Percentiles rank a stretch among this genome's conserved stretches.
Evolutionary conservation across 495 filamentous ascomycete genomes (phyloP).

Genomic region (Xeromyces bisporus): DNA sequence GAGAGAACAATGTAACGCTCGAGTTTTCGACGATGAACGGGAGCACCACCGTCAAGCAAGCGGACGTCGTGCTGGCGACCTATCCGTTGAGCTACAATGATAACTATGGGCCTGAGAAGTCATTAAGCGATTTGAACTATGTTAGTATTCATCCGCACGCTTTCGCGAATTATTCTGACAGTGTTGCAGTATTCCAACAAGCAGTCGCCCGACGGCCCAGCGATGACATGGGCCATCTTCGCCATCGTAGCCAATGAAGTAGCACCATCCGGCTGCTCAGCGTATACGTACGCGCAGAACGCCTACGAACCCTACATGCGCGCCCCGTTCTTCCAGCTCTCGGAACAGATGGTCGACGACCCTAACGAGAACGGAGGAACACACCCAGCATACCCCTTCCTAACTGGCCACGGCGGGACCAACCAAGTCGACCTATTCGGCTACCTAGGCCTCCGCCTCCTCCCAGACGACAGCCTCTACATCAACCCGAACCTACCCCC

Average conservation of each 20-base stretch:
- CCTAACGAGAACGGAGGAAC: slow-evolving; percentile 46
- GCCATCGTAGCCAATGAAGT: slow-evolving; percentile 41
- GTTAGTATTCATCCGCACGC: slow-evolving; percentile 11
- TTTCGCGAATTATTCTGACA: not conserved
- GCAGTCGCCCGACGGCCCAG: slow-evolving; percentile 44
- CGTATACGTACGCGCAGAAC: slow-evolving; percentile 46
- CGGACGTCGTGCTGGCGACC: slow-evolving; percentile 44
- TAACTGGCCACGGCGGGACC: slow-evolving; percentile 49
- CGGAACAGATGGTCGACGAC: slow-evolving; percentile 57
- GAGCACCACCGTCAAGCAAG: slow-evolving; percentile 44
- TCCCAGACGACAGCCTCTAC: slow-evolving; percentile 33
- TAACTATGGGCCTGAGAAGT: slow-evolving; percentile 34
- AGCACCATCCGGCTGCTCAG: slow-evolving; percentile 42
- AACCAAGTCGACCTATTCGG: slow-evolving; percentile 46
- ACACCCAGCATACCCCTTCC: slow-evolving; percentile 47
- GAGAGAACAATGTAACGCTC: slow-evolving; percentile 45
- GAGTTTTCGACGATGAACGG: slow-evolving; percentile 57
- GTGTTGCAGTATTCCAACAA: slow-evolving; percentile 37
- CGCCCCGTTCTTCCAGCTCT: slow-evolving; percentile 36
- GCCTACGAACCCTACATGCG: slow-evolving; percentile 37
- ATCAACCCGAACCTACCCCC: slow-evolving; percentile 43
- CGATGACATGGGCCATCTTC: slow-evolving; percentile 54
- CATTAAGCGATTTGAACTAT: slow-evolving; percentile 42
- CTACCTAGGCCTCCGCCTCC: slow-evolving; percentile 41
- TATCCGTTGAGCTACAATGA: slow-evolving; percentile 38